These are phyloP conservation scores for Boletellus ananiceps DNA, from an alignment of 768 basidiomycete genomes.

Conservation along the genomic window DNA sequence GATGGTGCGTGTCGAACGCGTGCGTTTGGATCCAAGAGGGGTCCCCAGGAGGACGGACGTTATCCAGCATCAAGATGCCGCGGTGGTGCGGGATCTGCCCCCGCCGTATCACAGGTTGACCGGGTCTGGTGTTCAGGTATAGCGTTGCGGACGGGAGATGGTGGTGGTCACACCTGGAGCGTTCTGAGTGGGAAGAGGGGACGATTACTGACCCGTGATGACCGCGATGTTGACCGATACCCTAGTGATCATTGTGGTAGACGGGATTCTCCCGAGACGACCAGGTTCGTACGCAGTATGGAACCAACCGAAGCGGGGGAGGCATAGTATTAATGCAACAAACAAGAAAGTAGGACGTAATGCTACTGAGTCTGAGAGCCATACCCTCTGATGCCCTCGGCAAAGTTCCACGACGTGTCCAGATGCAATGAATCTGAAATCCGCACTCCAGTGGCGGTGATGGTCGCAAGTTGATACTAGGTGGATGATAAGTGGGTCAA, in stretches of 20 bases:
- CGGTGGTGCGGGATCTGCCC: constrained; percentile 18
- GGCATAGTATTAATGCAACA: constrained; percentile 7
- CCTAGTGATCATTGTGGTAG: background rate
- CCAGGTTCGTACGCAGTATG: background rate
- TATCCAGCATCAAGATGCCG: constrained; percentile 19
- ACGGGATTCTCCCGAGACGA: background rate
- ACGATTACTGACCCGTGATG: background rate
- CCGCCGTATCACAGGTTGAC: constrained; percentile 24
- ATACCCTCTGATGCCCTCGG: constrained; percentile 88
- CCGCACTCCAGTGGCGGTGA: constrained; percentile 68
- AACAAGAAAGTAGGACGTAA: background rate
- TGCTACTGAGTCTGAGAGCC: constrained; percentile 82
- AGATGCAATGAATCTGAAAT: constrained; percentile 77
- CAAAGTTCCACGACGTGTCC: constrained; percentile 86
- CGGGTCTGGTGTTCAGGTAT: background rate
- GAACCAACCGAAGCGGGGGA: background rate
- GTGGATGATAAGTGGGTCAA: background rate
- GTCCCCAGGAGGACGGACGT: background rate
- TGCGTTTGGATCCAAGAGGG: background rate
- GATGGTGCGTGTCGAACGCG: background rate
- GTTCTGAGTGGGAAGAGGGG: background rate
- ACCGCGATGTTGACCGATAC: background rate
- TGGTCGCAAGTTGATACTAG: constrained; percentile 93
- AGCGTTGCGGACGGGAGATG: background rate
- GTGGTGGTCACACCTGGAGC: background rate